These are phyloP conservation scores for Leishmania guyanensis DNA, from an alignment of 208 protist species.

Conservation along the genomic window DNA sequence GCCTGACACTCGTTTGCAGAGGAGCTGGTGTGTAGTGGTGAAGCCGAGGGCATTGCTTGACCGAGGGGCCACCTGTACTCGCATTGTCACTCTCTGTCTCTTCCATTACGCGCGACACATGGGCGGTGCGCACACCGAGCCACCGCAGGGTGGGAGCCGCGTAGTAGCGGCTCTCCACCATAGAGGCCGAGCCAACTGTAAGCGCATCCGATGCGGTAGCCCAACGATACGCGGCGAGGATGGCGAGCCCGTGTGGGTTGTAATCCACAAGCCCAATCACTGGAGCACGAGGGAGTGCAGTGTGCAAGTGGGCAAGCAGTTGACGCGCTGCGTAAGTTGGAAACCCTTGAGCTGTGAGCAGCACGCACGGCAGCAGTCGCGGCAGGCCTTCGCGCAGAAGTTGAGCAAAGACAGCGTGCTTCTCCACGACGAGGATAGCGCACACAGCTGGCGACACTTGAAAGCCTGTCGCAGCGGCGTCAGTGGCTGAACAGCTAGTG, in stretches of 20 bases:
- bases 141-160: constrained; percentile 45
- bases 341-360: constrained; percentile 83
- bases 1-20: not conserved
- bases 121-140: constrained; percentile 45
- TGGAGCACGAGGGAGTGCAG: constrained; percentile 46
- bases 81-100: not conserved
- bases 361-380: constrained; percentile 64
- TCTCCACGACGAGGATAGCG: constrained; percentile 84
- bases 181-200: not conserved
- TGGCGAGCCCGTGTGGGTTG: constrained; percentile 81
- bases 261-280: constrained; percentile 81
- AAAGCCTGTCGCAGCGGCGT: constrained; percentile 12
- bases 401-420: constrained; percentile 78
- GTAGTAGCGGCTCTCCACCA: constrained; percentile 32
- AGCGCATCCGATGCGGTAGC: constrained; percentile 8
- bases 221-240: constrained; percentile 76
- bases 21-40: not conserved
- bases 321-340: constrained; percentile 66
- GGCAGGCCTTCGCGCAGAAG: constrained; percentile 64
- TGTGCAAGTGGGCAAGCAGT: constrained; percentile 66
- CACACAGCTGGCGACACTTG: constrained; percentile 46
- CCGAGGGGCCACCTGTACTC: not conserved
- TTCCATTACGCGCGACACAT: constrained; percentile 6
- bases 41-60: not conserved
- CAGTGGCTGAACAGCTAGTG: not conserved